Base-by-base conservation (phyloP, 2,329 filamentous ascomycete species). In the Stachybotrys echinatus region DNA sequence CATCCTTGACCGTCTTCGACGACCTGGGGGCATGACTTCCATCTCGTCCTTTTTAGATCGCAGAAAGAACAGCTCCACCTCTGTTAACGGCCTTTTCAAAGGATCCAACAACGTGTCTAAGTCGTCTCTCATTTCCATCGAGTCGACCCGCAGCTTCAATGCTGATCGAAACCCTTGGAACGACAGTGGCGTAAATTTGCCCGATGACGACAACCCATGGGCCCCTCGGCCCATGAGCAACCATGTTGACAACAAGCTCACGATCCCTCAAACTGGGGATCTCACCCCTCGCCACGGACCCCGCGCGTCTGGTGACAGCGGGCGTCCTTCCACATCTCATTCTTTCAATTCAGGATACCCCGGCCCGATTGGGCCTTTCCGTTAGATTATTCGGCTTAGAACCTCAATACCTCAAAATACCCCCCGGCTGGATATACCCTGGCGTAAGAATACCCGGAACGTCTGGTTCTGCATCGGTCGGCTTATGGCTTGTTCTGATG, bases 161-260 rank as follows among this genome's bases (percentile, higher is more conserved):
- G 90, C 90, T 59, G 95, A 96, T 69, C 88, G 92, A 70, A 96
- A 96, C 72, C 92, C 92, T 54, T 97, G 92, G 92, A 96, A 96
- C 68, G 92, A 97, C 68, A 95, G 90, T 64, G 92, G 92, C 61
- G 91, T 96, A 65, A 96, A 96, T 67, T 83, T 96, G 58, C 79
- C 88, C 55, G 92, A 96, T 62, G 90, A 96, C 56, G 91, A 96
- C 59, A 81, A 83, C 66, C 78, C 79, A 38, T 85, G 83, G 82
- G 71, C 77, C 48, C 72, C 72, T 47, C 81, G 83, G 56, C 81
- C 82, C 59, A 80, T 85, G 59, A 79, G 81, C 62, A 88, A 84
- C 66, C 83, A 81, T 65, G 75, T 76, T 61, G 74, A 85, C 66
- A 77, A 76, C 64, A 87, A 85, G 67, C 69, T 85, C 62, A 70